Percentiles rank a stretch among this genome's conserved stretches.
Conservation (phyloP, 345 rosid species). For the Raphanus sativus region DNA sequence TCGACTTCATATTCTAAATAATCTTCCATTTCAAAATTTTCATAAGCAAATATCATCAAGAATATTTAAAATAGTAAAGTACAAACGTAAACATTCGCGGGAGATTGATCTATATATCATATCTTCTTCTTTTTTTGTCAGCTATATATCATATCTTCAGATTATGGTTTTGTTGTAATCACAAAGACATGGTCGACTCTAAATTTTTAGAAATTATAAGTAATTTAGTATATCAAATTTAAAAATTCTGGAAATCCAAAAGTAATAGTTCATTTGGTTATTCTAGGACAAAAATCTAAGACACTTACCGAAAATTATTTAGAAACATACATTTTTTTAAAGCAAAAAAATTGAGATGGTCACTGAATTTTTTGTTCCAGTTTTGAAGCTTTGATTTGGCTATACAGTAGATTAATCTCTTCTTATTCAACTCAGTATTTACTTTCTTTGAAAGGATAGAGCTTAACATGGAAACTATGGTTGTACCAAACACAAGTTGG, state of each 20-base stretch:
- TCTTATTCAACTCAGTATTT: not conserved
- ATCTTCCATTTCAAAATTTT: not conserved
- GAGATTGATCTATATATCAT: not conserved
- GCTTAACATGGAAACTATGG: not conserved
- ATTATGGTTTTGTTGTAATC: not conserved
- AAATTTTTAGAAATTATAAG: not conserved
- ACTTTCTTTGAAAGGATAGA: not conserved
- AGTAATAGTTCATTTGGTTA: not conserved
- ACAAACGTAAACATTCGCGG: not conserved
- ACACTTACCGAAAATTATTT: not conserved
- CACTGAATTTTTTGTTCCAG: not conserved
- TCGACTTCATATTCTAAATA: not conserved
- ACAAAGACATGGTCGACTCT: not conserved
- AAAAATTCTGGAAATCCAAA: not conserved
- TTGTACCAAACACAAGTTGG: slow-evolving; percentile 20
- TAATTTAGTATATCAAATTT: not conserved
- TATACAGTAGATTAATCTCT: not conserved
- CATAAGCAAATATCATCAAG: not conserved
- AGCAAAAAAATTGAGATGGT: not conserved
- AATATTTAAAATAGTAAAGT: not conserved
- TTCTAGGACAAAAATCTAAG: not conserved
- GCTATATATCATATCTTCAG: not conserved
- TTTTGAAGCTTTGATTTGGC: not conserved
- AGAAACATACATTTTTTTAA: not conserved
- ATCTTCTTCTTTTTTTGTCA: not conserved